A percentile compares a stretch with the other conserved stretches of the same genome.
Conservation (phyloP, 1,139 yeast species). For the Kluyveromyces sp. region DNA sequence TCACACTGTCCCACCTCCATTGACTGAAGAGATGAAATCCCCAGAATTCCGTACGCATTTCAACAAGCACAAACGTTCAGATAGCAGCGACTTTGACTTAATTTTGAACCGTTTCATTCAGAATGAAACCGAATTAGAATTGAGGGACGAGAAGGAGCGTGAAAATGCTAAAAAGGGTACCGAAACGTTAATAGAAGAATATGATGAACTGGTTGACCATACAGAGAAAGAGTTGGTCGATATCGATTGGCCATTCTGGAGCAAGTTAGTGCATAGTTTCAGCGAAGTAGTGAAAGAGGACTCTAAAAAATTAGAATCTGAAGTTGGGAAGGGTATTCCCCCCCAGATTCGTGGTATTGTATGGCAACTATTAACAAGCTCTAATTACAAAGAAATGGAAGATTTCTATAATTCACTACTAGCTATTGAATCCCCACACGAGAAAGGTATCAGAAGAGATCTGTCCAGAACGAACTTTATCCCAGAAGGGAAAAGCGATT, state of each 20-base stretch:
- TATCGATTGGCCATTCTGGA: conserved; percentile 88
- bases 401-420: conserved; percentile 47
- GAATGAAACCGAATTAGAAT: conserved; percentile 30
- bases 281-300: conserved; percentile 54
- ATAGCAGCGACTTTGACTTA: conserved; percentile 35
- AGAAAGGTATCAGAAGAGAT: conserved; percentile 72
- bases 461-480: conserved; percentile 78
- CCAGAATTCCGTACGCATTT: conserved; percentile 20
- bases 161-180: conserved; percentile 55
- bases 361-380: conserved; percentile 86
- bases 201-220: conserved; percentile 26
- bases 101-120: conserved; percentile 36
- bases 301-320: conserved; percentile 50
- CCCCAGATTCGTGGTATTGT: conserved; percentile 76
- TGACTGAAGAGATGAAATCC: conserved; percentile 27
- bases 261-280: conserved; percentile 68
- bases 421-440: conserved; percentile 54
- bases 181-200: conserved; percentile 38
- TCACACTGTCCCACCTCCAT: conserved; percentile 28
- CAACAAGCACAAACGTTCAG: conserved; percentile 12
- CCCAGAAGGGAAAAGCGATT: conserved; percentile 47
- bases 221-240: conserved; percentile 32
- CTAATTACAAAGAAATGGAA: conserved; percentile 72
- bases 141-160: conserved; percentile 32
- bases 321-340: conserved; percentile 74